Evolutionary conservation across 2,329 filamentous ascomycete genomes (phyloP), one percentile per base, ranked within the genome.

Genomic region (Zalaria sp.): DNA sequence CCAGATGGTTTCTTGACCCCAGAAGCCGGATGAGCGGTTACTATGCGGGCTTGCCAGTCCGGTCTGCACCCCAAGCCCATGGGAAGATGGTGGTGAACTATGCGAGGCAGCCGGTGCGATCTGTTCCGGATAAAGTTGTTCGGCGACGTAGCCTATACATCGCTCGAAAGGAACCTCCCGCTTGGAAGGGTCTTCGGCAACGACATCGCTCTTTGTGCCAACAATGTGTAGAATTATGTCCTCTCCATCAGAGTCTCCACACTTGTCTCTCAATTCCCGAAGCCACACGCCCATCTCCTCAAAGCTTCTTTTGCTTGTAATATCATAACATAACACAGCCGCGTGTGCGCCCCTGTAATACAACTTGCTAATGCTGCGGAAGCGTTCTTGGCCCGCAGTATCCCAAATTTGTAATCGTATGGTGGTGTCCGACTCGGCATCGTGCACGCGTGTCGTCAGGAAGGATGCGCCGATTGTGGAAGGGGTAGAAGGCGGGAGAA

Each of bases 381-480:
- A 98, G 43, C 89, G 79, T 67, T 98, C 89, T 58, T 98, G 89
- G 46, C 89, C 89, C 43, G 89, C 86, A 29, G 88, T 95, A 58
- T 95, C 88, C 88, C 88, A 95, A 51, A 95, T 93, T 57, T 95
- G 88, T 32, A 95, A 70, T n/a, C 88, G 78, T 31, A 95, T 86
- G 25, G 83, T 72, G 1, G 86, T 91, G 53, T 89, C 84, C 25
- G 81, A 84, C 58, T 94, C 84, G 47, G 76, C 77, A 62, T 95
- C 88, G 40, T 67, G 58, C 10, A 82, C 72, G 35, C 84, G 65
- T 46, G 82, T 76, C 27, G 83, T 79, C 36, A 87, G 61, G 47
- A 73, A 71, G 26, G 68, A 66, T 54, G 67, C 67, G 47, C 67
- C 67, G 46, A 71, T 62, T 9, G 67, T 71, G 5, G 65, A 66